phyloP scores from a whole-genome alignment of 768 basidiomycete genomes.

The Lanmaoa pseudosensibilis region DNA sequence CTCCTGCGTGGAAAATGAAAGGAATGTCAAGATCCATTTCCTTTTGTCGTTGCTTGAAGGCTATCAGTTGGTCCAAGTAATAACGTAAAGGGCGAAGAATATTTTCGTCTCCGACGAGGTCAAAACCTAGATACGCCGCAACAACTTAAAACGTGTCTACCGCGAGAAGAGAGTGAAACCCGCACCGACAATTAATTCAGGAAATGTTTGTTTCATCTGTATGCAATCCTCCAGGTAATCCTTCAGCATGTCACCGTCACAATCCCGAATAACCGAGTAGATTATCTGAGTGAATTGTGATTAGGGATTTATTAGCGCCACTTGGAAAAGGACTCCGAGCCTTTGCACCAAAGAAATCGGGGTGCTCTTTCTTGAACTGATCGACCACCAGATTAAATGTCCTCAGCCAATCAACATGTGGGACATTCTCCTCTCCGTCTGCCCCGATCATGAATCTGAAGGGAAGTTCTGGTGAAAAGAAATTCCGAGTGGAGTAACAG shows the following conservation, averaged over 20 bases:
- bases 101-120: slow-evolving; percentile 79
- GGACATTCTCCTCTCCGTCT: slow-evolving; percentile 56
- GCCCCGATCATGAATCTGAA: slow-evolving; percentile 54
- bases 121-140: slow-evolving; percentile 54
- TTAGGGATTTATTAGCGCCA: not conserved
- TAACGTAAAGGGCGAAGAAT: slow-evolving; percentile 55
- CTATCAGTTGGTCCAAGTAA: slow-evolving; percentile 60
- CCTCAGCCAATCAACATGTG: slow-evolving; percentile 58
- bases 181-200: slow-evolving; percentile 66
- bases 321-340: slow-evolving; percentile 34
- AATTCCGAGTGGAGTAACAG: not conserved
- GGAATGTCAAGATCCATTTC: slow-evolving; percentile 60
- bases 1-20: slow-evolving; percentile 79
- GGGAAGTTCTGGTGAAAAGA: not conserved
- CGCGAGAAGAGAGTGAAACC: not conserved
- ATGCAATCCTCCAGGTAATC: slow-evolving; percentile 78
- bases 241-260: slow-evolving; percentile 55
- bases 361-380: slow-evolving; percentile 55
- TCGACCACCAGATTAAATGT: slow-evolving; percentile 53
- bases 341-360: slow-evolving; percentile 66
- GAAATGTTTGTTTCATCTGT: slow-evolving; percentile 69
- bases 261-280: slow-evolving; percentile 60
- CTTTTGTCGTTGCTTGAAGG: slow-evolving; percentile 56
- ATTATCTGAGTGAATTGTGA: slow-evolving; percentile 51
- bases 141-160: not conserved